A percentile compares a stretch with the other conserved stretches of the same genome.
Evolutionary conservation across 73 alveolate species (phyloP).

Genomic region (Symbiodinium pilosum): DNA sequence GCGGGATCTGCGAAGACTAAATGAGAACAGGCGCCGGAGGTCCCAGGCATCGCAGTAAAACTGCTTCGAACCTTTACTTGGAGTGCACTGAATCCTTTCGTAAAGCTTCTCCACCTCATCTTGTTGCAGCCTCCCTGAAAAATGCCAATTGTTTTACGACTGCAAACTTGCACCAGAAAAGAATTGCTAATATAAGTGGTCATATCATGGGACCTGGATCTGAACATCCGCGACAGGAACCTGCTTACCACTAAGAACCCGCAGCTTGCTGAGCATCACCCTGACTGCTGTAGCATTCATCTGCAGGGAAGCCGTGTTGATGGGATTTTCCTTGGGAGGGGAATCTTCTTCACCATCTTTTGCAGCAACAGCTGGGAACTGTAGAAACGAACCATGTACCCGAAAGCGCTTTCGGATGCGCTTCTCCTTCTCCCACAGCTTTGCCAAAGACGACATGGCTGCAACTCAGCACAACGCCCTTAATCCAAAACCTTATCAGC

Average conservation of each 20-base stretch:
- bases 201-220: background rate
- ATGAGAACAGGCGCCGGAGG: background rate
- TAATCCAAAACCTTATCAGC: too few species aligned
- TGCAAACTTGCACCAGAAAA: too few species aligned
- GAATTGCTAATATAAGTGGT: too few species aligned
- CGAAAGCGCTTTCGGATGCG: background rate
- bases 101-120: background rate
- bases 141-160: too few species aligned
- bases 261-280: background rate
- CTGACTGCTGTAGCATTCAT: background rate
- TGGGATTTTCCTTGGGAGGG: background rate
- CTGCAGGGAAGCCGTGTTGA: background rate
- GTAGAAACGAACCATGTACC: background rate
- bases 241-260: background rate
- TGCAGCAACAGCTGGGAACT: background rate
- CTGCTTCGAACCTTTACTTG: background rate
- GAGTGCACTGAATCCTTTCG: background rate
- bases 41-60: background rate
- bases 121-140: background rate
- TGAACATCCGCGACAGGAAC: background rate
- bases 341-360: background rate
- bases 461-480: too few species aligned
- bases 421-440: background rate
- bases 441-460: background rate
- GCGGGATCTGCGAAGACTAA: background rate